Evolutionary conservation across 2,329 filamentous ascomycete genomes (phyloP).

Genomic region (Verticillium klebahnii): DNA sequence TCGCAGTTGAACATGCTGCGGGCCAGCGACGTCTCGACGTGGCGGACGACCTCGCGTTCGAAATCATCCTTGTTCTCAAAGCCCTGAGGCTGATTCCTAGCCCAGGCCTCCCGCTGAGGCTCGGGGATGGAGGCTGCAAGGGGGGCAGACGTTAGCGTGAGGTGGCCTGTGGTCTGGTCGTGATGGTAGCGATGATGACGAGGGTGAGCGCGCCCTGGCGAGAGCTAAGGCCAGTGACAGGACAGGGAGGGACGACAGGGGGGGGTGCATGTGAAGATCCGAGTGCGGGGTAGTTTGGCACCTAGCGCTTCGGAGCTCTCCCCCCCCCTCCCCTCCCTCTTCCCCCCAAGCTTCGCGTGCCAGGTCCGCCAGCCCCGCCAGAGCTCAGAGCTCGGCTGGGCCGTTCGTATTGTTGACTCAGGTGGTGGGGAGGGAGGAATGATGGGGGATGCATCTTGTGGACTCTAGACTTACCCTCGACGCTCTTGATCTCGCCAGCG

Average conservation of each 20-base stretch:
- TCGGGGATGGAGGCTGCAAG: slow-evolving; percentile 72
- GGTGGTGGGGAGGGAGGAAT: neutral
- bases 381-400: slow-evolving; percentile 2
- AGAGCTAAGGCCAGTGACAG: neutral
- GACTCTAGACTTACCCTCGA: slow-evolving; percentile 64
- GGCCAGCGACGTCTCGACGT: slow-evolving; percentile 94
- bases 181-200: neutral
- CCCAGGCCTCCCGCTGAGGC: slow-evolving; percentile 77
- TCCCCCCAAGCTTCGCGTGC: slow-evolving; percentile 7
- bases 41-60: slow-evolving; percentile 79
- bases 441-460: neutral
- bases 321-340: neutral
- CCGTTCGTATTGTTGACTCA: slow-evolving; percentile 1
- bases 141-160: neutral
- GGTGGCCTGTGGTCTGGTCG: neutral
- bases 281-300: neutral
- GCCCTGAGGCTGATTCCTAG: slow-evolving; percentile 55
- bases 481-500: slow-evolving; percentile 83
- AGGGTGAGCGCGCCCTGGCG: neutral
- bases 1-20: slow-evolving; percentile 98
- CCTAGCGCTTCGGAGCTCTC: neutral
- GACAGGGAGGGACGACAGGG: neutral
- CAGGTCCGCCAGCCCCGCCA: slow-evolving; percentile 10
- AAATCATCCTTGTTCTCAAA: slow-evolving; percentile 83
- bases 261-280: neutral